Conservation (phyloP, 371 early-diverging fungal genomes). For the Rhizopus sp. region DNA sequence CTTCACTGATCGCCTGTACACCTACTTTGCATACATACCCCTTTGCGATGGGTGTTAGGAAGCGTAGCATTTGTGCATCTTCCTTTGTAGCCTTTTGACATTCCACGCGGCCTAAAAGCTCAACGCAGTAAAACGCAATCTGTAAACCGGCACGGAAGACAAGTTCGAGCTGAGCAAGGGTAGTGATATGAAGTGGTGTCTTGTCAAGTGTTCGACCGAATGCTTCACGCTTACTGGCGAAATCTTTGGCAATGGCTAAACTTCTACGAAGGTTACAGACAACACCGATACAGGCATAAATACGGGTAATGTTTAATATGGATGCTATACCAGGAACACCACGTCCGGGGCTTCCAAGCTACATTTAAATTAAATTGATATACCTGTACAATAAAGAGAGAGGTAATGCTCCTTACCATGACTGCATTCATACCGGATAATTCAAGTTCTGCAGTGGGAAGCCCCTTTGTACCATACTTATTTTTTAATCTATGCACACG, state of each 20-base stretch:
- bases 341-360: conserved; percentile 50
- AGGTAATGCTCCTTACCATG: conserved; percentile 28
- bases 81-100: conserved; percentile 20
- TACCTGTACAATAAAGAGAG: neutral
- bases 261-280: conserved; percentile 48
- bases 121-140: conserved; percentile 55
- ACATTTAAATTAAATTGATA: neutral
- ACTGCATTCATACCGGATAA: conserved; percentile 58
- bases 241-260: conserved; percentile 60
- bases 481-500: conserved; percentile 66
- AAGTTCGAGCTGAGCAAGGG: conserved; percentile 57
- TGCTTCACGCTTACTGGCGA: conserved; percentile 57
- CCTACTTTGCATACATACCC: conserved; percentile 56
- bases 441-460: conserved; percentile 77
- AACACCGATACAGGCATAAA: conserved; percentile 60
- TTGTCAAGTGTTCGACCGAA: conserved; percentile 15
- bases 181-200: conserved; percentile 63
- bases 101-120: conserved; percentile 61
- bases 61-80: conserved; percentile 52
- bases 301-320: conserved; percentile 68
- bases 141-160: conserved; percentile 54
- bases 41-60: conserved; percentile 70
- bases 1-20: conserved; percentile 51
- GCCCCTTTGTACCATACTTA: conserved; percentile 67
- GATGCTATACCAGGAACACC: conserved; percentile 66